Conservation (phyloP, 805 yeast species). For the Limtongia smithiae region DNA sequence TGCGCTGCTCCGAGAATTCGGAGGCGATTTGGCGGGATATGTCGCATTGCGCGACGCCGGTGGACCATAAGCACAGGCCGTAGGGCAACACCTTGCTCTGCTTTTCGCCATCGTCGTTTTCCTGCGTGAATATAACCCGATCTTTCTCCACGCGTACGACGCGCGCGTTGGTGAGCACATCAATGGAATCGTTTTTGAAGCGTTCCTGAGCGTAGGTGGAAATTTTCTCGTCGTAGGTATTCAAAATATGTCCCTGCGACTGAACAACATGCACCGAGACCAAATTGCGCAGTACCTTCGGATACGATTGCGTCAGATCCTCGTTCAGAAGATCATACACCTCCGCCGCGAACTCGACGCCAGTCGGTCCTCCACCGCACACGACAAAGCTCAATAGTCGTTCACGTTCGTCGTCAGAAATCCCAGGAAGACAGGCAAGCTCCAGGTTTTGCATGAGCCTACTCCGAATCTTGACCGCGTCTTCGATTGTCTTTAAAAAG, state of each 20-base stretch:
- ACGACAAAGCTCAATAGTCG: constrained; percentile 59
- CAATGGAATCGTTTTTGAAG: constrained; percentile 59
- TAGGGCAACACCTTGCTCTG: constrained; percentile 51
- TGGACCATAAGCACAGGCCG: constrained; percentile 72
- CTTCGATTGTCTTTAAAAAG: constrained; percentile 63
- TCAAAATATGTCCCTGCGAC: constrained; percentile 62
- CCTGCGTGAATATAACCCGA: constrained; percentile 56
- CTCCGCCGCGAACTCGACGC: constrained; percentile 72
- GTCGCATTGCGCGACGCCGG: constrained; percentile 68
- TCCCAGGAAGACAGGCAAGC: constrained; percentile 61
- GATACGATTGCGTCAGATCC: constrained; percentile 56
- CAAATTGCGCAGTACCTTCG: constrained; percentile 57
- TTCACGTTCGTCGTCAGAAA: constrained; percentile 60
- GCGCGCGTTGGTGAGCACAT: constrained; percentile 60
- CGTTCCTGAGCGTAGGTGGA: constrained; percentile 62
- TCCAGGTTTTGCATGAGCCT: constrained; percentile 56
- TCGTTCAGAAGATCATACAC: constrained; percentile 63
- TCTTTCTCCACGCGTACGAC: constrained; percentile 57
- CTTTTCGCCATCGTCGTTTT: constrained; percentile 43
- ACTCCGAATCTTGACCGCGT: constrained; percentile 54
- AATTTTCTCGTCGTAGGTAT: constrained; percentile 64
- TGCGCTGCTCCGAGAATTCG: constrained; percentile 51
- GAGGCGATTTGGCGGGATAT: constrained; percentile 54
- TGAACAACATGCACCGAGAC: constrained; percentile 66
- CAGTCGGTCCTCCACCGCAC: constrained; percentile 76